Evolutionary conservation across 1,139 yeast species (phyloP).

Genomic region (Diutina siamensis): DNA sequence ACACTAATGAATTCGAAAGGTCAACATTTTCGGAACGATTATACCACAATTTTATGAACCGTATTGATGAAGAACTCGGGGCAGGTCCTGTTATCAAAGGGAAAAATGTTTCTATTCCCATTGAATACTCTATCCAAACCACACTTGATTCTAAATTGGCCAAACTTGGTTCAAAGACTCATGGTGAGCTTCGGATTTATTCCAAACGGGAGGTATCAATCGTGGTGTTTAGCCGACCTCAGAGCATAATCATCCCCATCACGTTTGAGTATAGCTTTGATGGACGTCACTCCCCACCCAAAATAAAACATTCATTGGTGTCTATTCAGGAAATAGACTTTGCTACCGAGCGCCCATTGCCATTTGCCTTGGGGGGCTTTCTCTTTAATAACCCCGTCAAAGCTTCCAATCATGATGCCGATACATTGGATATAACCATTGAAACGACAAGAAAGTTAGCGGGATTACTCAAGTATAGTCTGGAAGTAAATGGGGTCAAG

Average conservation of each 20-base stretch:
- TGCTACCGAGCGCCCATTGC: not conserved
- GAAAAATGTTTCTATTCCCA: not conserved
- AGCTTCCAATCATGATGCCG: not conserved
- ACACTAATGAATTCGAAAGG: not conserved
- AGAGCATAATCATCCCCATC: not conserved
- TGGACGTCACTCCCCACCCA: not conserved
- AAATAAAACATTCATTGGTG: not conserved
- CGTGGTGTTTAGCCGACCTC: not conserved
- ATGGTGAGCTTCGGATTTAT: not conserved
- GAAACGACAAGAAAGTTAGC: not conserved
- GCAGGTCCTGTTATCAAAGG: not conserved
- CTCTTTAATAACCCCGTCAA: conserved; percentile 1
- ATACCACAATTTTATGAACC: not conserved
- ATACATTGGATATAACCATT: not conserved
- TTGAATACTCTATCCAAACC: not conserved
- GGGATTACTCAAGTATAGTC: not conserved
- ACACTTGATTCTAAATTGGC: not conserved
- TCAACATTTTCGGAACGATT: not conserved
- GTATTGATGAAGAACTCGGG: conserved; percentile 1
- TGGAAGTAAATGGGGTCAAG: not conserved
- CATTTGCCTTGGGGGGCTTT: not conserved
- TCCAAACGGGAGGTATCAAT: not conserved
- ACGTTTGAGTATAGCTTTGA: not conserved
- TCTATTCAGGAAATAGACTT: not conserved
- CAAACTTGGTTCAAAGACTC: not conserved